Base-by-base conservation (phyloP, 169 alveolate species). In the Plasmodium coatneyi region DNA sequence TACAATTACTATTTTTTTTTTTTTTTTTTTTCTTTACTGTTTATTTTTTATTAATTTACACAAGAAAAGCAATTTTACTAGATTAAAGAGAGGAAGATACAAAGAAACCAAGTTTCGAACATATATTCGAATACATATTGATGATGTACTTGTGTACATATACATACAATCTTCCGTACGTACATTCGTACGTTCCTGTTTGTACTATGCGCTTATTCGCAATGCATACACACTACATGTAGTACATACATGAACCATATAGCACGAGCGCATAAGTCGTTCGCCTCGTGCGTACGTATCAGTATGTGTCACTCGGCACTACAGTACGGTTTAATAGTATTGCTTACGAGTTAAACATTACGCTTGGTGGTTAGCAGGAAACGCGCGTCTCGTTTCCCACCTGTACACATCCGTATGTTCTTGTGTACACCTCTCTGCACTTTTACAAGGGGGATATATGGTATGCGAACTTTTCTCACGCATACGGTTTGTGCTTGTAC, bases 31-130 rank as follows among this genome's bases (percentile, higher is more conserved):
- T 25, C 22, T 60, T 82, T 56, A 82, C 25, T 16, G 16, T 71
- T 83, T 52, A 25, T 71, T 83, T 36, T 83, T 70, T 28, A 70
- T 70, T 43, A 70, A 52, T 66, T 41, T 83, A 70, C 39, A 52
- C 36, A 14, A 70, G 52, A 83, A 30, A n/a, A 83, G 16, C 22
- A 71, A 22, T 83, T 19, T 83, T 25, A 83, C 92, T 83, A 83
- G 92, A 83, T 56, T 16, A 82, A 83, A 83, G 82, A 52, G 83
- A 54, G 92, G 52, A 54, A 83, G 74, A 83, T 16, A 83, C 71
- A 34, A 19, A 83, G 92, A 83, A 83, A 71, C 83, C 83, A 41
- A 71, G 92, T 71, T 83, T 83, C 92, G 92, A 71, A 83, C 41
- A 70, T 66, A 16, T 39, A 82, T 83, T 70, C 92, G 92, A 83